These are phyloP conservation scores for Myotisia sp. DNA, from an alignment of 2,329 filamentous ascomycete genomes.

Conservation along the genomic window DNA sequence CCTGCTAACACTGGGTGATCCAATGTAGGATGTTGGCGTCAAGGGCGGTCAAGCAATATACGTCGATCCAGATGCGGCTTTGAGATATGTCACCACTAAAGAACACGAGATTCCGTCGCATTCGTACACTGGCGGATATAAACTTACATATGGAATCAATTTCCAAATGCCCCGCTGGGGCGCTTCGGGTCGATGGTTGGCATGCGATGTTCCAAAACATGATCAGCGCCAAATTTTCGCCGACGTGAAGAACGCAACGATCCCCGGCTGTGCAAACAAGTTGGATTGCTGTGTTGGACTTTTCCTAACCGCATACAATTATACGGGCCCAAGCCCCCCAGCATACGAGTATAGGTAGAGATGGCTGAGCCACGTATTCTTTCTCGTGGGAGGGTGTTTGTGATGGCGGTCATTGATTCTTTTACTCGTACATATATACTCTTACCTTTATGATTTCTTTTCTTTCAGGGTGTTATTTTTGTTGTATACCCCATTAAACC, in stretches of 20 bases:
- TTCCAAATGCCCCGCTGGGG: background rate
- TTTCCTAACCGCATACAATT: too few relatives aligned
- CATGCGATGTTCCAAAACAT: background rate
- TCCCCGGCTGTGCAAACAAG: too few relatives aligned
- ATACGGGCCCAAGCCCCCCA: too few relatives aligned
- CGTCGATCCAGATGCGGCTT: conserved; percentile 3
- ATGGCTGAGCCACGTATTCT: too few relatives aligned
- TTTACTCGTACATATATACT: too few relatives aligned
- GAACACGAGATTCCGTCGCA: conserved; percentile 1
- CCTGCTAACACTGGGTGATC: background rate
- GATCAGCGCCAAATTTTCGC: conserved; percentile 1
- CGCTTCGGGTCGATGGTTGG: conserved; percentile 6
- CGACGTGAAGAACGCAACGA: background rate
- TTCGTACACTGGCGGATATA: background rate
- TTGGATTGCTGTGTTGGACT: too few relatives aligned
- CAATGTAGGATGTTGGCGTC: background rate
- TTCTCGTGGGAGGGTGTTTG: too few relatives aligned
- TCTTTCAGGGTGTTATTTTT: too few relatives aligned
- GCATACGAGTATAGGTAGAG: too few relatives aligned
- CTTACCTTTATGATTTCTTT: too few relatives aligned
- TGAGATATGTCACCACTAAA: conserved; percentile 1
- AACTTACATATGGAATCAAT: conserved; percentile 1
- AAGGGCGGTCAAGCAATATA: conserved; percentile 4
- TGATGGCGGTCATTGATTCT: too few relatives aligned
- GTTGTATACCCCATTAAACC: too few relatives aligned